These are phyloP conservation scores for Fulvia fulva DNA, from an alignment of 2,329 filamentous ascomycete species.

Conservation along the genomic window DNA sequence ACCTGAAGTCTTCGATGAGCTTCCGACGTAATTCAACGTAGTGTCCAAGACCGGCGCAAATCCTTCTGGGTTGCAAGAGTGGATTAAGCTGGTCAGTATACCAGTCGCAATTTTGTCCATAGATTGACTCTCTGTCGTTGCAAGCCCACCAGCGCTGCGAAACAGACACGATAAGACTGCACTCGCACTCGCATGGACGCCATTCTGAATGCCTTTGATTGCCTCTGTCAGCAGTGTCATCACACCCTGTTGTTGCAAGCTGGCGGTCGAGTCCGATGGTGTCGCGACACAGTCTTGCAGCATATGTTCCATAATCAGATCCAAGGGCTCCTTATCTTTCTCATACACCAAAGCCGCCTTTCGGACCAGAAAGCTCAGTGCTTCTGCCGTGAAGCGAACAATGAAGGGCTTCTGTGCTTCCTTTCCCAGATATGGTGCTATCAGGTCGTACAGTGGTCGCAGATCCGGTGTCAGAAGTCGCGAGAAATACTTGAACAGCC, in stretches of 20 bases:
- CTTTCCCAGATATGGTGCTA: constrained; percentile 81
- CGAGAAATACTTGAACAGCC: constrained; percentile 95
- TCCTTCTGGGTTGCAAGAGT: constrained; percentile 71
- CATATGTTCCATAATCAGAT: constrained; percentile 66
- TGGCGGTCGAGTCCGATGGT: constrained; percentile 46
- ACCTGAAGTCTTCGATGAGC: constrained; percentile 33
- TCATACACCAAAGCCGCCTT: constrained; percentile 78
- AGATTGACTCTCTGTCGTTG: constrained; percentile 18
- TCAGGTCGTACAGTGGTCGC: constrained; percentile 74
- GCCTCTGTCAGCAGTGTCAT: constrained; percentile 92
- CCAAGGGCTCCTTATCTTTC: constrained; percentile 65
- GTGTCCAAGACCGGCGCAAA: constrained; percentile 65
- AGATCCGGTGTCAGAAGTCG: constrained; percentile 81
- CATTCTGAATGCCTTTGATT: constrained; percentile 58
- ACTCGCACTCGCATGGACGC: constrained; percentile 55
- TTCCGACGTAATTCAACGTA: constrained; percentile 51
- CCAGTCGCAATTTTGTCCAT: constrained; percentile 62
- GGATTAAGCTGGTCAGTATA: constrained; percentile 74
- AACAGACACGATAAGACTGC: constrained; percentile 53
- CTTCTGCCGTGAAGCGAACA: constrained; percentile 87
- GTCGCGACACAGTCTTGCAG: constrained; percentile 59
- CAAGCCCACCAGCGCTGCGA: constrained; percentile 8
- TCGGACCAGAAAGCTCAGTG: constrained; percentile 86
- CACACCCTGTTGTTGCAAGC: constrained; percentile 75
- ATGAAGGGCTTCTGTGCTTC: constrained; percentile 79